Evolutionary conservation across 1,284 basidiomycete species (phyloP).

Genomic region (Marasmius sp.): DNA sequence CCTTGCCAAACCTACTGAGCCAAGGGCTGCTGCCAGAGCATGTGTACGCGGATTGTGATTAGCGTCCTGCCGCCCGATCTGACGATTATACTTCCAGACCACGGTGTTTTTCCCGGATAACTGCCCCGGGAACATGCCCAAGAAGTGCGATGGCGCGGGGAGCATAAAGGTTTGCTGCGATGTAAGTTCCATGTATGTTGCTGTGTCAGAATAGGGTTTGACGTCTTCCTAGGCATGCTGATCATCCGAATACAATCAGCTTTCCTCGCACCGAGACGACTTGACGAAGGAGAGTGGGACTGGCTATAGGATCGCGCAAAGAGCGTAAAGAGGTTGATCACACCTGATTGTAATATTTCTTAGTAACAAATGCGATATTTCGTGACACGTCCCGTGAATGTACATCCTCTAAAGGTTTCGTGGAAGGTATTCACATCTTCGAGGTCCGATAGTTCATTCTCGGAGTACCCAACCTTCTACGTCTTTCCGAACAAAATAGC

Average conservation of each 20-base stretch:
- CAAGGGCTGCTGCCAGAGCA: background rate
- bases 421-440: background rate
- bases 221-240: too few species aligned
- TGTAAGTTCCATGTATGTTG: background rate
- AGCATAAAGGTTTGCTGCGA: background rate
- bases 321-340: too few species aligned
- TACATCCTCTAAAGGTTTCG: too few species aligned
- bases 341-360: too few species aligned
- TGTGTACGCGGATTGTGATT: background rate
- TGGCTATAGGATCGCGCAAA: too few species aligned
- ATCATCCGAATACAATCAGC: too few species aligned
- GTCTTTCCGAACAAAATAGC: background rate
- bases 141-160: background rate
- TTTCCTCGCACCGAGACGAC: too few species aligned
- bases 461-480: background rate
- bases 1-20: background rate
- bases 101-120: background rate
- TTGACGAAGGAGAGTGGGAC: too few species aligned
- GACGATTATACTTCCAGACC: background rate
- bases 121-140: background rate
- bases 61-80: background rate
- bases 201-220: too few species aligned
- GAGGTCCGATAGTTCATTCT: background rate
- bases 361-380: too few species aligned
- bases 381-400: too few species aligned